A percentile compares a stretch with the other conserved stretches of the same genome.
Evolutionary conservation across 345 rosid genomes (phyloP).

Genomic region (Clausena lansium): DNA sequence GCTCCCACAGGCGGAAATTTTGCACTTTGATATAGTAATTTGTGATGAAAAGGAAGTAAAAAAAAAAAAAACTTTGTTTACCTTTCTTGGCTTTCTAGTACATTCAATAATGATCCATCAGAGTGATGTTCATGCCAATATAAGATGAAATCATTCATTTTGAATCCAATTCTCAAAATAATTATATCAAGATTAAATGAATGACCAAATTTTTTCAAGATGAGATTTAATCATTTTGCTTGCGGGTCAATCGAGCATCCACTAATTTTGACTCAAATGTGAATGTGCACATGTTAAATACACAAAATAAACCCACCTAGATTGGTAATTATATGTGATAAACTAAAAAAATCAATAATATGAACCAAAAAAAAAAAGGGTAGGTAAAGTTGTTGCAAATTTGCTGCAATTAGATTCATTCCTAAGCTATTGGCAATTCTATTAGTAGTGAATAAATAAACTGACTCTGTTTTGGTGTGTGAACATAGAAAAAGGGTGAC

Average conservation of each 20-base stretch:
- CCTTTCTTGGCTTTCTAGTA: neutral
- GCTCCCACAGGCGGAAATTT: neutral
- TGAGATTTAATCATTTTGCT: neutral
- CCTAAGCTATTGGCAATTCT: neutral
- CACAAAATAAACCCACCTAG: neutral
- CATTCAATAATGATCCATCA: neutral
- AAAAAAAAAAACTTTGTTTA: neutral
- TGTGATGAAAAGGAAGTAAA: neutral
- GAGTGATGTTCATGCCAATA: neutral
- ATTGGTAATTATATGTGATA: neutral
- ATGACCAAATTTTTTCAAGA: neutral
- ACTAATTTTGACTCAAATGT: neutral
- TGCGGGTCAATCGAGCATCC: neutral
- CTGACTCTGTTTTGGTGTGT: neutral
- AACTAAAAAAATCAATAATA: neutral
- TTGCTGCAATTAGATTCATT: neutral
- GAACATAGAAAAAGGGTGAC: neutral
- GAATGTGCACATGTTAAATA: neutral
- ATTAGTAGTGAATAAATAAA: neutral
- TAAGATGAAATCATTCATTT: neutral
- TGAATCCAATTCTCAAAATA: neutral
- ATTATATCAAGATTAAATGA: neutral
- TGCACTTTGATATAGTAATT: neutral
- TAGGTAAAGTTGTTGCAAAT: conserved; percentile 18
- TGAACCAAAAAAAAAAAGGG: neutral